Percentiles rank a stretch among this genome's conserved stretches.
These are phyloP conservation scores for Blastobotrys capitulatus DNA, from an alignment of 1,139 yeast genomes.

Conservation along the genomic window DNA sequence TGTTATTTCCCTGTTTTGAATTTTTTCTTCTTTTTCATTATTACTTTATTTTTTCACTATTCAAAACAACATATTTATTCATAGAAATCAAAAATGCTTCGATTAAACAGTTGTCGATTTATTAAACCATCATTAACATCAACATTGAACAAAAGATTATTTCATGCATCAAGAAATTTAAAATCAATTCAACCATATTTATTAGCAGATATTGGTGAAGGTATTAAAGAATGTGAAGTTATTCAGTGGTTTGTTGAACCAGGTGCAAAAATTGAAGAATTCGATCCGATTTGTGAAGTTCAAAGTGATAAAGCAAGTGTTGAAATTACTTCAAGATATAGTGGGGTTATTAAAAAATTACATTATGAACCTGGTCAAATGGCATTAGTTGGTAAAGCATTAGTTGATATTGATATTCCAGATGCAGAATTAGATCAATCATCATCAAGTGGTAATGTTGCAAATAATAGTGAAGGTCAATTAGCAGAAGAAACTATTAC, in stretches of 20 bases:
- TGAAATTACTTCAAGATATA: conserved; percentile 34
- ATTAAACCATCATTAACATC: background rate
- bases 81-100: background rate
- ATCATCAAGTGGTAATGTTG: background rate
- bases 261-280: conserved; percentile 34
- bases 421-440: conserved; percentile 14
- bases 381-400: conserved; percentile 34
- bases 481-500: conserved; percentile 3
- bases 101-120: background rate
- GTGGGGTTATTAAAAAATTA: conserved; percentile 31
- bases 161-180: background rate
- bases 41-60: background rate
- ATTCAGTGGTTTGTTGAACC: conserved; percentile 37
- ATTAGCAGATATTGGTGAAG: conserved; percentile 37
- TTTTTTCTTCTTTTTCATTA: background rate
- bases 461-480: background rate
- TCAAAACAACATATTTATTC: background rate
- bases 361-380: conserved; percentile 35
- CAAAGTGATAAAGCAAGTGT: conserved; percentile 36
- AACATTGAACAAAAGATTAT: background rate
- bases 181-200: conserved; percentile 27
- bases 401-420: conserved; percentile 32
- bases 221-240: conserved; percentile 36
- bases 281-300: conserved; percentile 35
- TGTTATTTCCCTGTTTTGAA: background rate